Base-by-base conservation (phyloP, 2,329 filamentous ascomycete species). In the Aspergillus viridinutans region DNA sequence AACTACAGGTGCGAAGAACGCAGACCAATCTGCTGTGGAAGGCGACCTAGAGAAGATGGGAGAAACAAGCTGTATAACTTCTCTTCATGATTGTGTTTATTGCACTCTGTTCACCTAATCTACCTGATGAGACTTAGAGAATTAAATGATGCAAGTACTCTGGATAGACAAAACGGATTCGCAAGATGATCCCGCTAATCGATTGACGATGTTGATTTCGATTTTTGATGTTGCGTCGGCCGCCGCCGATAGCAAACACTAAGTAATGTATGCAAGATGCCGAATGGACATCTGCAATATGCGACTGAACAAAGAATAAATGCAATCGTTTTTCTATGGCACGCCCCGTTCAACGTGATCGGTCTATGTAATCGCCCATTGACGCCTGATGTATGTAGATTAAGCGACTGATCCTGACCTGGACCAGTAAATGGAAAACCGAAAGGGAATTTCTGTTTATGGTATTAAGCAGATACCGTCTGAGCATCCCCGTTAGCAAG, bases 1-100 rank as follows among this genome's bases (percentile, higher is more conserved):
- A 21, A 14, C 3, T 28, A 54, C 53, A 81, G 78, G 76, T 79
- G 49, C 73, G 78, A 60, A 79, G 71, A 62, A 82, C 81, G 65
- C 79, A 81, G 65, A 80, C 81, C 56, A 77, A 81, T 63, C 55
- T 62, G n/a, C 54, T 64, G 9, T 72, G 69, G 69, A 61, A 59
- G 32, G 12, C 58, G 23, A 28, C 53, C 12, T 58, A 23, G 43
- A 42, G 45, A 49, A 2, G 23, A 14, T 26, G 12, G 6, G 9
- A 25, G 10, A 26, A 21, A 4, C 43, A 42, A 43, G 7, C 14
- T 25, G 28, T 43, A 20, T 35, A 53, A 28, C 38, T 38, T 45
- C 14, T 17, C 12, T 32, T 45, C 38, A n/a, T 38, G 45, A 64
- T 50, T 35, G 65, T 50, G 35, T 55, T 58, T 6, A 43, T 40